Base-by-base conservation (phyloP, 768 basidiomycete species). In the Psilocybe tampanensis region DNA sequence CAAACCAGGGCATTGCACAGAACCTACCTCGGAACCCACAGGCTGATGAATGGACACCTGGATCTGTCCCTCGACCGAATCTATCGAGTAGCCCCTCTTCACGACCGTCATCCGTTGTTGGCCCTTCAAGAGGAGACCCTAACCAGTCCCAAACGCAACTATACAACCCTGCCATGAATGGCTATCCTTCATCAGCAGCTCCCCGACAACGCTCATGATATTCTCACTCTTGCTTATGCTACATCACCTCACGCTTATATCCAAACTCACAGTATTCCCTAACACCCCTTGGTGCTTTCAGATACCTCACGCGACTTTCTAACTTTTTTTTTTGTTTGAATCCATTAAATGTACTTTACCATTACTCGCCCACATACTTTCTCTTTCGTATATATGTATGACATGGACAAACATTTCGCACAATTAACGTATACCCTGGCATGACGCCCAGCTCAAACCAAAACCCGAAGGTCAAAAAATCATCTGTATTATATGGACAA, bases 371-470 rank as follows among this genome's bases (percentile, higher is more conserved):
- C 59, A 51, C 60, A 54, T 61, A 55, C 52, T 36, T 54, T 54
- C 62, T 60, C 66, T 68, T 72, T 70, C 60, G 60, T 68, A 68
- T 70, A 68, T 66, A 70, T 29, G 75, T 81, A 80, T 79, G 78
- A 72, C 76, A 84, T 70, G 85, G 84, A 86, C 82, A 78, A 83
- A 73, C 74, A 74, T 79, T 80, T 79, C 77, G 80, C 78, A 76
- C 80, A 80, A 76, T 82, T 75, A 80, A 75, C 74, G 83, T 62
- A 65, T 82, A 85, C 82, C 83, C 82, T 67, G 67, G 64, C 65
- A 70, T 72, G 44, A 57, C 54, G 51, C 42, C 54, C 44, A 47
- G 49, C 52, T 48, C 22, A 56, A 54, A 51, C 49, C 59, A 32
- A 60, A 49, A 21, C 19, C n/a, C 22, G 45, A 51, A 34, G 34